Conservation (phyloP, 2,329 filamentous ascomycete species). For the Colletotrichum musicola region DNA sequence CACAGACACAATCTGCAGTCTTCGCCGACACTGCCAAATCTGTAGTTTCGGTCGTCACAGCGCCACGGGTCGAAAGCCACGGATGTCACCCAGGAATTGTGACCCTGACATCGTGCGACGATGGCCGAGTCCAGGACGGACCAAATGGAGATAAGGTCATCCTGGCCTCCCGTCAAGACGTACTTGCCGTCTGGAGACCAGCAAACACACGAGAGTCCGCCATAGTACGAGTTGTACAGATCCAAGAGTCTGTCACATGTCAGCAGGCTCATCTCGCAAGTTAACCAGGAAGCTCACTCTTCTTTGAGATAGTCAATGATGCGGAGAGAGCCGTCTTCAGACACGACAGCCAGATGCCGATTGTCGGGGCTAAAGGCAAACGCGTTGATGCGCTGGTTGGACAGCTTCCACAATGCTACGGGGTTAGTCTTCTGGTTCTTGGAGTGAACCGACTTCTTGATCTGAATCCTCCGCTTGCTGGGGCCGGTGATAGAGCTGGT, state of each 20-base stretch:
- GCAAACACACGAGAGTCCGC: conserved; percentile 90
- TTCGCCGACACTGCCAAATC: conserved; percentile 95
- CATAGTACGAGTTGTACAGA: conserved; percentile 92
- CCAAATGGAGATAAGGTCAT: conserved; percentile 97
- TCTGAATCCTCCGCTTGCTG: conserved; percentile 68
- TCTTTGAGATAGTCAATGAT: conserved; percentile 94
- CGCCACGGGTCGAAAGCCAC: conserved; percentile 98
- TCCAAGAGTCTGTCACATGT: conserved; percentile 76
- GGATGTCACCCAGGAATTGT: conserved; percentile 94
- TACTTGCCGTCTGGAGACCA: conserved; percentile 99
- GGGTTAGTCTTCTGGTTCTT: conserved; percentile 95
- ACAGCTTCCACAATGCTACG: conserved; percentile 91
- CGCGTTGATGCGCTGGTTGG: conserved; percentile 89
- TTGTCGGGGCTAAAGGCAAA: conserved; percentile 94
- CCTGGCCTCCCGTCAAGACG: conserved; percentile 93
- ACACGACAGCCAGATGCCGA: conserved; percentile 87
- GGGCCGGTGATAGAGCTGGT: conserved; percentile 47
- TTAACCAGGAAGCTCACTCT: conserved; percentile 68
- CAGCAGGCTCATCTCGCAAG: background rate
- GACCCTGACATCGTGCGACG: conserved; percentile 92
- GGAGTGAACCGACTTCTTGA: conserved; percentile 93
- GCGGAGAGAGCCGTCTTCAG: conserved; percentile 89
- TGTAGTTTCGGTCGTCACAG: conserved; percentile 94
- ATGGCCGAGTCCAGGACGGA: conserved; percentile 85
- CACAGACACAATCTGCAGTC: conserved; percentile 91